These are phyloP conservation scores for Acer saccharum DNA, from an alignment of 345 rosid genomes.

Conservation along the genomic window DNA sequence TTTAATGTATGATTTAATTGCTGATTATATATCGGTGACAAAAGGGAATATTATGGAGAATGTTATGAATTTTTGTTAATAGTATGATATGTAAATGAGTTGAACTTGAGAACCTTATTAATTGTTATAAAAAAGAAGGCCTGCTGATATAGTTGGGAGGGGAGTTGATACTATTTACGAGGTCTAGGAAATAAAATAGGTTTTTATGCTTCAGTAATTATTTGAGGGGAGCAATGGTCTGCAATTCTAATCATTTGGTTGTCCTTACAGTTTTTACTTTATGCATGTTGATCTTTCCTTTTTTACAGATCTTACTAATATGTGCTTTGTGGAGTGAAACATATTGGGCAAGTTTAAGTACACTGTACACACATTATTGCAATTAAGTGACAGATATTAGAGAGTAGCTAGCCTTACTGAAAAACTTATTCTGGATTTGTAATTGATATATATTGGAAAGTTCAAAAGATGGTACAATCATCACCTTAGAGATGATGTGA, in stretches of 20 bases:
- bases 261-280: no score
- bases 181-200: background rate
- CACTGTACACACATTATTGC: background rate
- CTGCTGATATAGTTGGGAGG: background rate
- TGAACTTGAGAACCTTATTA: background rate
- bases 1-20: background rate
- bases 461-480: background rate
- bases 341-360: background rate
- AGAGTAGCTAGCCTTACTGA: background rate
- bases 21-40: background rate
- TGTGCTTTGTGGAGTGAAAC: background rate
- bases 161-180: background rate
- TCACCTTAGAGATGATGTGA: background rate
- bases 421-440: background rate
- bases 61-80: background rate
- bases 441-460: conserved; percentile 3
- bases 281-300: background rate
- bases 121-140: background rate
- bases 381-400: background rate
- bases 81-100: background rate
- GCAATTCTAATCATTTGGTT: background rate
- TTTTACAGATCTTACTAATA: background rate
- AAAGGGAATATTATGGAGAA: background rate
- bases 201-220: background rate
- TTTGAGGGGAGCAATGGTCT: background rate